Conservation (phyloP, 2,329 filamentous ascomycete species). For the Dactylella cylindrospora region DNA sequence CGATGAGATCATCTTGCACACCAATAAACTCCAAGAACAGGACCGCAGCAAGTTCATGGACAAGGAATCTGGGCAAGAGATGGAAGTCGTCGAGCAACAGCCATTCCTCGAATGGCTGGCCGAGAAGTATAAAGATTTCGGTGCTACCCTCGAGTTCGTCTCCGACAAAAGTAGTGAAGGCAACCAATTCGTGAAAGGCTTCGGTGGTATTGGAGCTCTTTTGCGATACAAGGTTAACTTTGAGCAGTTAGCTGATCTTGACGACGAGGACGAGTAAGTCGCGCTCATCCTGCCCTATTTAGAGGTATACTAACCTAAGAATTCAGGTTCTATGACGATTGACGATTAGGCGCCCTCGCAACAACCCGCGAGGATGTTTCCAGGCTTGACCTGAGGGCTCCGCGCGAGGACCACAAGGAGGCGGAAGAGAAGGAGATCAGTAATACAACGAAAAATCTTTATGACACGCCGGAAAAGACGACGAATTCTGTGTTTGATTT, state of each 20-base stretch:
- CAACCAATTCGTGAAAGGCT: constrained; percentile 99
- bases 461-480: constrained; percentile 45
- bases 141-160: constrained; percentile 92
- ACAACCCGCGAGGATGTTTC: constrained; percentile 49
- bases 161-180: constrained; percentile 96
- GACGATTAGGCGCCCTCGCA: constrained; percentile 49
- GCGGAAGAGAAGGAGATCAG: constrained; percentile 44
- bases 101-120: constrained; percentile 99
- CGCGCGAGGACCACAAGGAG: constrained; percentile 45
- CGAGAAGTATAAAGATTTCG: constrained; percentile 97
- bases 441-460: constrained; percentile 31
- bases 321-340: constrained; percentile 47
- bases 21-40: constrained; percentile 79
- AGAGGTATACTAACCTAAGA: background rate
- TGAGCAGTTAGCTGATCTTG: constrained; percentile 90
- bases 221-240: constrained; percentile 99
- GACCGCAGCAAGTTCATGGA: constrained; percentile 88
- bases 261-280: constrained; percentile 86
- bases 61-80: constrained; percentile 92
- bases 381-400: constrained; percentile 49
- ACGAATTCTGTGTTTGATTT: constrained; percentile 43
- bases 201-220: constrained; percentile 95
- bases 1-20: constrained; percentile 74
- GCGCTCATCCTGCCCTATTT: background rate
- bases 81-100: constrained; percentile 84